Conservation (phyloP, 805 yeast genomes). For the Kodamaea kakaduensis region DNA sequence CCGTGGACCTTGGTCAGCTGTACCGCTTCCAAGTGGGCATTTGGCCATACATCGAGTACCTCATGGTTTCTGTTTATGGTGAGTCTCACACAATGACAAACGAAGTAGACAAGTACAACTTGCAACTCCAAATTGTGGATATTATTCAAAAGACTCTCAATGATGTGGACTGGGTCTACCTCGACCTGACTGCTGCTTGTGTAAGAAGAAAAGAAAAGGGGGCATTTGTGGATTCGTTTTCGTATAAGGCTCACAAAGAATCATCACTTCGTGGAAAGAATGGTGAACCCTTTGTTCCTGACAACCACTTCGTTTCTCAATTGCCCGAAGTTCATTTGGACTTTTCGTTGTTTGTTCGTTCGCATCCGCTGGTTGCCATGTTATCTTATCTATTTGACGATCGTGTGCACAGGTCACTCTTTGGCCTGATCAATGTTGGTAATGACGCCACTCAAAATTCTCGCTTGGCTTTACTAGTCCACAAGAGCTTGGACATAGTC, state of each 20-base stretch:
- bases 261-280: too few relatives aligned
- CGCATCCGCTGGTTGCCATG: slow-evolving; percentile 67
- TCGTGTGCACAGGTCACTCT: slow-evolving; percentile 51
- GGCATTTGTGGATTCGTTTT: too few relatives aligned
- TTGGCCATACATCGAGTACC: slow-evolving; percentile 75
- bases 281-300: too few relatives aligned
- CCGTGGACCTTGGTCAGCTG: slow-evolving; percentile 56
- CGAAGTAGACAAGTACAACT: slow-evolving; percentile 29
- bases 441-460: slow-evolving; percentile 49
- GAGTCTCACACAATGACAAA: slow-evolving; percentile 41
- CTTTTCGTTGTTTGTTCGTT: slow-evolving; percentile 40
- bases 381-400: slow-evolving; percentile 62
- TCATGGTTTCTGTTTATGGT: slow-evolving; percentile 62
- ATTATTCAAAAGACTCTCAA: slow-evolving; percentile 41
- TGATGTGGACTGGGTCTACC: slow-evolving; percentile 40
- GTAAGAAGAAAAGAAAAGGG: slow-evolving; percentile 1
- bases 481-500: slow-evolving; percentile 42
- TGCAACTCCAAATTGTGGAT: slow-evolving; percentile 54
- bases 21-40: slow-evolving; percentile 58
- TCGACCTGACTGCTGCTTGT: slow-evolving; percentile 43
- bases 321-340: slow-evolving; percentile 16
- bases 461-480: slow-evolving; percentile 33
- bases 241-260: too few relatives aligned
- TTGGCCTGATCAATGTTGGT: slow-evolving; percentile 56
- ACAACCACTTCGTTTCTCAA: too few relatives aligned